Percentiles rank a stretch among this genome's conserved stretches.
These are phyloP conservation scores for Chiua virens DNA, from an alignment of 768 basidiomycete species.

Conservation along the genomic window DNA sequence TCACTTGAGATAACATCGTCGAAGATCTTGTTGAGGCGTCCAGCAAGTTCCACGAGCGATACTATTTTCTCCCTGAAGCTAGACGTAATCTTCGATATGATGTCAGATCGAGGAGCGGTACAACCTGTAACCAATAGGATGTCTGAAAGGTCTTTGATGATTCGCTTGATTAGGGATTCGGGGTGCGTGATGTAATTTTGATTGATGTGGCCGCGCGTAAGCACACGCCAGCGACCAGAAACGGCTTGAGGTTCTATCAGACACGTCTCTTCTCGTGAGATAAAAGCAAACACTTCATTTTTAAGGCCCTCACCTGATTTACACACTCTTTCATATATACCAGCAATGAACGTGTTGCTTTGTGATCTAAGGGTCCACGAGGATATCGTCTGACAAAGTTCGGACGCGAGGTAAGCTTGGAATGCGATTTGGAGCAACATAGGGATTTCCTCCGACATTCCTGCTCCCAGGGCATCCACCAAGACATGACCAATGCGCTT, in stretches of 20 bases:
- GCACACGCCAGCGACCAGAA: constrained; percentile 12
- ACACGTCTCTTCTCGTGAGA: not conserved
- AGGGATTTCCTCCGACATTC: not conserved
- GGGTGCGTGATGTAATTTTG: not conserved
- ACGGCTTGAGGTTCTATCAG: constrained; percentile 13
- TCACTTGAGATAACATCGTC: constrained; percentile 12
- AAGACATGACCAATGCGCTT: not conserved
- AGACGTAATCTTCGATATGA: not conserved
- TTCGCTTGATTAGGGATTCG: not conserved
- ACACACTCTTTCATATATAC: constrained; percentile 8
- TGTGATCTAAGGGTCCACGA: constrained; percentile 8
- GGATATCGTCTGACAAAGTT: not conserved
- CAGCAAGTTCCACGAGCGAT: constrained; percentile 10
- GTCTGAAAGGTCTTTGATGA: constrained; percentile 4
- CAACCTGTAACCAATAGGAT: constrained; percentile 9
- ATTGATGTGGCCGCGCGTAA: constrained; percentile 2
- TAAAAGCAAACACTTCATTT: no score
- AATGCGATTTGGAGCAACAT: constrained; percentile 12
- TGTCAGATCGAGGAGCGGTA: not conserved
- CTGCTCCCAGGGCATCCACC: not conserved
- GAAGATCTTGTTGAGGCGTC: constrained; percentile 8
- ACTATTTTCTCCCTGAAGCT: constrained; percentile 5
- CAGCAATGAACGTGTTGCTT: constrained; percentile 4
- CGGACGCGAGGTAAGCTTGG: constrained; percentile 7
- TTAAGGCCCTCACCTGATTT: constrained; percentile 1